A percentile compares a stretch with the other conserved stretches of the same genome.
phyloP scores from a whole-genome alignment of 2,329 filamentous ascomycete species.

The Fusarium armeniacum region DNA sequence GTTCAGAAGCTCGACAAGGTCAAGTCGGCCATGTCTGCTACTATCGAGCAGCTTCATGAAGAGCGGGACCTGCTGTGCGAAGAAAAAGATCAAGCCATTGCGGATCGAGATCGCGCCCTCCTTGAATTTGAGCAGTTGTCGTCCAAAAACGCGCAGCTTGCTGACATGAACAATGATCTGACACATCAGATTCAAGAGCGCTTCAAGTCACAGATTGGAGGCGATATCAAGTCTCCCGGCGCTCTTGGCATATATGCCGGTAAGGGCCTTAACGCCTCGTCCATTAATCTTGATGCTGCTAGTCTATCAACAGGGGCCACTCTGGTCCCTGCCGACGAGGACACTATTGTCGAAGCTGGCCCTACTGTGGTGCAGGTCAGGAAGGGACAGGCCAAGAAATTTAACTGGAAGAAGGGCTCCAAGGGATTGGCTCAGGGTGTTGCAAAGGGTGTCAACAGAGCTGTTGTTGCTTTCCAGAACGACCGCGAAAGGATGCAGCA shows the following conservation, averaged over 20 bases:
- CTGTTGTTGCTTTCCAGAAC: constrained; percentile 80
- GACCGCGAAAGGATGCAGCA: constrained; percentile 69
- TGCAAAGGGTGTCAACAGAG: constrained; percentile 92
- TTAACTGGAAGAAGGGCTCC: constrained; percentile 98
- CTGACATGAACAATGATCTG: constrained; percentile 94
- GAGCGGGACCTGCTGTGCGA: constrained; percentile 87
- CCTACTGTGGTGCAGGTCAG: constrained; percentile 97
- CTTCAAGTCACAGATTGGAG: constrained; percentile 82
- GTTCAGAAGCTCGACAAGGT: constrained; percentile 79
- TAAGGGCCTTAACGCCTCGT: constrained; percentile 66
- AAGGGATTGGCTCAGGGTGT: constrained; percentile 95
- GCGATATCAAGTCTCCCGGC: constrained; percentile 64
- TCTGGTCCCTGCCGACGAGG: constrained; percentile 74
- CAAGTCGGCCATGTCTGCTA: constrained; percentile 69
- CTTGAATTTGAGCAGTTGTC: constrained; percentile 96
- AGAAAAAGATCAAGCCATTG: constrained; percentile 84
- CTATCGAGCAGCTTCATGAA: constrained; percentile 72
- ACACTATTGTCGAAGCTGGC: constrained; percentile 75
- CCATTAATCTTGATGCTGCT: constrained; percentile 65
- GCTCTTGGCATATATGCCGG: constrained; percentile 71
- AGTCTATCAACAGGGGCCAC: constrained; percentile 72
- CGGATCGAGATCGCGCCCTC: constrained; percentile 91
- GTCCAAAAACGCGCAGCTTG: constrained; percentile 92
- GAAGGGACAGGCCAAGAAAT: constrained; percentile 94
- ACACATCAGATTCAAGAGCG: constrained; percentile 94